Evolutionary conservation across 179 eudicot genomes (phyloP).

Genomic region (Camellia oleifera): DNA sequence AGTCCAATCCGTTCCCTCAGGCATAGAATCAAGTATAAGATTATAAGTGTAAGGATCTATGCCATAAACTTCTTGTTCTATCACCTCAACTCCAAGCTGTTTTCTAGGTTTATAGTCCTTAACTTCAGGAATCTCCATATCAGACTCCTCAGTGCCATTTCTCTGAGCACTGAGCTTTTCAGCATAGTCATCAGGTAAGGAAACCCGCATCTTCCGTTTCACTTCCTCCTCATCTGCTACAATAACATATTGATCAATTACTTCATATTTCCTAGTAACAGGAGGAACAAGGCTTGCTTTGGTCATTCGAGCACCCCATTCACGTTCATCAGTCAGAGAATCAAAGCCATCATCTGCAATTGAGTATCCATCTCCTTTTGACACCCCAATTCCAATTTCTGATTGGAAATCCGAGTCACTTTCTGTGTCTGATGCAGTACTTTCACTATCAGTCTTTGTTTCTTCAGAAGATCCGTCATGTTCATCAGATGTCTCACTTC

Average conservation of each 20-base stretch:
- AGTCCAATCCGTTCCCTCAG: constrained; percentile 70
- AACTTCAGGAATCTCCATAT: constrained; percentile 98
- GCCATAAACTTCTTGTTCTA: constrained; percentile 98
- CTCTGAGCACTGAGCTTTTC: constrained; percentile 78
- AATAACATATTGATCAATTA: constrained; percentile 74
- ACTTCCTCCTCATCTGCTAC: constrained; percentile 94
- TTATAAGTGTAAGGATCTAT: constrained; percentile 96
- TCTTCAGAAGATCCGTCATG: constrained; percentile 68
- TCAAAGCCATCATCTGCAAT: constrained; percentile 62
- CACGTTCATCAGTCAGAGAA: constrained; percentile 73
- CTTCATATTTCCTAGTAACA: constrained; percentile 92
- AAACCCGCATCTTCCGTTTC: constrained; percentile 80
- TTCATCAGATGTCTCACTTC: constrained; percentile 82
- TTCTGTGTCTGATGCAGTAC: constrained; percentile 63
- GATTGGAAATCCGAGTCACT: constrained; percentile 66
- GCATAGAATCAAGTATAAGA: constrained; percentile 95
- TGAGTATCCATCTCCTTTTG: constrained; percentile 42
- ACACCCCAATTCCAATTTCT: constrained; percentile 45
- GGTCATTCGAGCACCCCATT: constrained; percentile 99
- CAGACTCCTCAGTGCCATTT: constrained; percentile 87
- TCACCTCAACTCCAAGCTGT: constrained; percentile 83
- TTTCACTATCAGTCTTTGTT: constrained; percentile 53
- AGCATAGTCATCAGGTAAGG: constrained; percentile 82
- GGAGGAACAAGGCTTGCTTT: constrained; percentile 98
- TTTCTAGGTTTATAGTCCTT: constrained; percentile 90